Base-by-base conservation (phyloP, 164 flowering plant species). In the Liriodendron chinense region DNA sequence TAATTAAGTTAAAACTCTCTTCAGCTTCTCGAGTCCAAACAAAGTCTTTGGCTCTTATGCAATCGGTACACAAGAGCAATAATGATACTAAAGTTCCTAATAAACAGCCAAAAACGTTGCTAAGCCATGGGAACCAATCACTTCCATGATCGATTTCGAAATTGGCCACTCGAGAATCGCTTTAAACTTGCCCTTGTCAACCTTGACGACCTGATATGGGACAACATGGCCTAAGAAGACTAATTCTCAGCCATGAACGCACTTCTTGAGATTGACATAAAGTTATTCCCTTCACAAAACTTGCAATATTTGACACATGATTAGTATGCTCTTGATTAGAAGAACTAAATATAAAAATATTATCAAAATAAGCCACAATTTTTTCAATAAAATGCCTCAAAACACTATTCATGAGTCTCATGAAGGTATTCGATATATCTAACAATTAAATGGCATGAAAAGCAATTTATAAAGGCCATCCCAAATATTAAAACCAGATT, bases 391-490 rank as follows among this genome's bases (percentile, higher is more conserved):
- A 28, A 28, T 28, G 34, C 34, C 1, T 28, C 34, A 1, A n/a
- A n/a, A 28, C 34, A 1, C 3, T 4, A 28, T 28, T 28, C 34
- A 28, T 28, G 34, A 28, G 34, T 4, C 34, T 28, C 34, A 28
- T 28, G 34, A 28, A 28, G 34, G 34, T 28, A 28, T 4, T 28
- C 3, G 34, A 4, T 28, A 28, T 28, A 28, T 71, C 50, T 8
- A 49, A 66, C 2, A 74, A 9, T 1, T 65, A 22, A 68, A 74
- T 21, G 69, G 76, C 70, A 74, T 65, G 23, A 74, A 71, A 6
- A 66, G 21, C 63, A 64, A 67, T 47, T 66, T 65, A 68, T 66
- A 74, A 20, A 67, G 76, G 8, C 65, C 64, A 18, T 74, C 70
- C 7, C 48, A 24, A 9, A 48, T 74, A 2, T 74, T 74, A 68